Conservation (phyloP, 495 filamentous ascomycete species). For the Poronia punctata region DNA sequence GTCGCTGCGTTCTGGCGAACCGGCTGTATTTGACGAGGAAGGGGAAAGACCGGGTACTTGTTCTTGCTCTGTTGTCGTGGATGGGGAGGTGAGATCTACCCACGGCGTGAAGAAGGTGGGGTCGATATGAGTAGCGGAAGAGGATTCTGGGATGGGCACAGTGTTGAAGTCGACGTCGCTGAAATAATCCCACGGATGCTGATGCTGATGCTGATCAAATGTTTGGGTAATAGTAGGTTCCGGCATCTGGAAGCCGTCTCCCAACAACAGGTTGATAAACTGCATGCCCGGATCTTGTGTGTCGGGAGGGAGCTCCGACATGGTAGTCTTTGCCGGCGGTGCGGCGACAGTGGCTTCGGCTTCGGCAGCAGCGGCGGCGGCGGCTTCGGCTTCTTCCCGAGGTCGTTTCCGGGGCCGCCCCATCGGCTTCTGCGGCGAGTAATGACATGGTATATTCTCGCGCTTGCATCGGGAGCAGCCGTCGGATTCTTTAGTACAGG, state of each 20-base stretch:
- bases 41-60: conserved; percentile 17
- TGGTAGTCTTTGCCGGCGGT: conserved; percentile 17
- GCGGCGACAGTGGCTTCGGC: conserved; percentile 7
- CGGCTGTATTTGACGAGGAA: conserved; percentile 9
- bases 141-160: conserved; percentile 5
- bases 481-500: conserved; percentile 50
- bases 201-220: conserved; percentile 6
- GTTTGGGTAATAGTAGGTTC: too few relatives aligned
- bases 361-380: not conserved
- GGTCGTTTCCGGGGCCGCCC: conserved; percentile 52
- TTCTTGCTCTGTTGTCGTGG: conserved; percentile 14
- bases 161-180: conserved; percentile 18
- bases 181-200: conserved; percentile 13
- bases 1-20: conserved; percentile 17
- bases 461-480: conserved; percentile 50
- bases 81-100: conserved; percentile 1
- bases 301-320: conserved; percentile 18
- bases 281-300: conserved; percentile 15
- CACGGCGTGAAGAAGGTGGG: conserved; percentile 14
- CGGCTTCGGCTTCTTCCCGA: conserved; percentile 26
- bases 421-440: conserved; percentile 57
- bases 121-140: conserved; percentile 17
- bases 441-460: conserved; percentile 49
- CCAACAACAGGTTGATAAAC: conserved; percentile 14
- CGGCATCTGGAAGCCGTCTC: conserved; percentile 5